Evolutionary conservation across 202 grass and related monocot species (phyloP), one percentile per base, ranked within the genome.

Genomic region (Carex sylvatica): DNA sequence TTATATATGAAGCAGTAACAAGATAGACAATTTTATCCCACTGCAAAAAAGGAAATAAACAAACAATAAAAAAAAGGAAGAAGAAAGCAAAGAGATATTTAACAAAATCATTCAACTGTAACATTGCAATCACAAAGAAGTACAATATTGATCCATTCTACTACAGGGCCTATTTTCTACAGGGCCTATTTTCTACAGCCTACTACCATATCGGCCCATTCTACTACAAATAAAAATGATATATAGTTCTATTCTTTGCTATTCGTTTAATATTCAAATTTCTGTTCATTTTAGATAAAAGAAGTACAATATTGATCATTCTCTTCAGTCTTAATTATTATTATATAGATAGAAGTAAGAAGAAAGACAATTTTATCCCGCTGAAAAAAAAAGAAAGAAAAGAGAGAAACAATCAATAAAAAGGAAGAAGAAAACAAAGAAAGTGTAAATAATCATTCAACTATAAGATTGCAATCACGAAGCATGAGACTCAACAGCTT

Each of bases 401-500:
- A 35, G 6, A 36, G n/a, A 59, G 7, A 20, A 69, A 14, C 15
- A 40, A 70, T 3, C 46, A 49, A 49, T 49, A 49, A 49, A 26
- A 62, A 61, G 7, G 2, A 26, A 19, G 23, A 70, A 16, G 16
- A 70, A 33, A 70, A 6, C 2, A 3, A 70, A 42, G 55, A 59
- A 1, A 36, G 11, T 1, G 40, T 36, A 77, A 5, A 56, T 56
- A 70, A 77, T 75, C 5, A 56, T n/a, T 16, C 5, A 33, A 44
- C 4, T 5, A 20, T 12, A 62, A 2, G 16, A 44, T 33, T 59
- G 26, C 18, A 69, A 68, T 65, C 61, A 82, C 6, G 1, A 31
- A 54, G 80, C 63, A 68, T 4, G 44, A 68, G 24, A n/a, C 84
- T 94, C 92, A 14, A 86, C 55, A 28, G 55, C 47, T 3, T 68